A percentile compares a stretch with the other conserved stretches of the same genome.
phyloP scores from a whole-genome alignment of 441 rosid genomes.

The Gossypium trilobum region DNA sequence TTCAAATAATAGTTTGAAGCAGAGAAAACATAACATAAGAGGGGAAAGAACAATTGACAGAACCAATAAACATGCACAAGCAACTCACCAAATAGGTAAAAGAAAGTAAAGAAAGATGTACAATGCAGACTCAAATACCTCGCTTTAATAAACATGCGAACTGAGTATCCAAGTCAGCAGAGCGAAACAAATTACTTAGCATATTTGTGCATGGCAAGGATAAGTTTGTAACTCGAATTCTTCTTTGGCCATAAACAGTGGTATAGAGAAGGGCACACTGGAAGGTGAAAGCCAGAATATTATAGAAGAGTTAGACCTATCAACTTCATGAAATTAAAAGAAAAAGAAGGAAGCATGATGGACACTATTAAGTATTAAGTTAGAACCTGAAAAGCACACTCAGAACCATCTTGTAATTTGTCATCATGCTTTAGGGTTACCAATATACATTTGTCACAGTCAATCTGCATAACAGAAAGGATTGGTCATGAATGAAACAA shows the following conservation, averaged over 20 bases:
- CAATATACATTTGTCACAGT: slow-evolving; percentile 91
- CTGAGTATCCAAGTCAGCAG: slow-evolving; percentile 87
- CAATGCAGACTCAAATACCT: slow-evolving; percentile 37
- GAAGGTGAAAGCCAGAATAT: slow-evolving; percentile 21
- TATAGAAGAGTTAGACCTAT: slow-evolving; percentile 13
- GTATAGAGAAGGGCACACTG: slow-evolving; percentile 90
- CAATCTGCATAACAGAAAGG: slow-evolving; percentile 56
- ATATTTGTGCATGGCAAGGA: slow-evolving; percentile 81
- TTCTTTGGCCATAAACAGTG: slow-evolving; percentile 82
- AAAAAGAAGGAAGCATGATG: slow-evolving; percentile 5
- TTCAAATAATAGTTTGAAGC: slow-evolving; percentile 5
- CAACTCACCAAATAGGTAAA: neutral
- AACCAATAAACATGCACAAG: neutral
- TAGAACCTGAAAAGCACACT: slow-evolving; percentile 86
- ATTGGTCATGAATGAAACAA: slow-evolving; percentile 16
- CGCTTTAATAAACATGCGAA: slow-evolving; percentile 92
- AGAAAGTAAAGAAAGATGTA: slow-evolving; percentile 10
- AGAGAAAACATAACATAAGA: neutral
- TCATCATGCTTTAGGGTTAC: slow-evolving; percentile 96
- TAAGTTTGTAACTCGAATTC: slow-evolving; percentile 81
- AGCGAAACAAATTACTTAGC: slow-evolving; percentile 78
- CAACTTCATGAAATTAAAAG: slow-evolving; percentile 1
- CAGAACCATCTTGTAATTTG: slow-evolving; percentile 88
- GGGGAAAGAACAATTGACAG: neutral
- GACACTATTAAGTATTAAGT: neutral